Evolutionary conservation across 768 basidiomycete species (phyloP).

Genomic region (Rhodocollybia butyracea): DNA sequence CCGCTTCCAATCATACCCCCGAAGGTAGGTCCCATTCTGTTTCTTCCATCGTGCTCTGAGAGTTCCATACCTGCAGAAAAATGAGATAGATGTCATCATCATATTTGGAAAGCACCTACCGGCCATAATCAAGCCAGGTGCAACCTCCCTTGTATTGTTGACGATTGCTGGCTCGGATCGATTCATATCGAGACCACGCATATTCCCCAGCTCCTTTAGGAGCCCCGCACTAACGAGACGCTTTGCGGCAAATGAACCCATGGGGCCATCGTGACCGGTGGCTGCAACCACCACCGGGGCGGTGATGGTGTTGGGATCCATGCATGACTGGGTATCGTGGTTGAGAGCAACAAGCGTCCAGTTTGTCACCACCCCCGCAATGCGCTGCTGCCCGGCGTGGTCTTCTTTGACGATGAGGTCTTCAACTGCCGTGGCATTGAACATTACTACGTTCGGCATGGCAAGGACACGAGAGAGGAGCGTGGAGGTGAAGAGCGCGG

Average conservation of each 20-base stretch:
- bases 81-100: conserved; percentile 3
- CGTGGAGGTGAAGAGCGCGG: conserved; percentile 78
- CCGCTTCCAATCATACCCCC: conserved; percentile 80
- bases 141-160: conserved; percentile 72
- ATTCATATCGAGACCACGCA: conserved; percentile 80
- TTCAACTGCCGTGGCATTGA: conserved; percentile 81
- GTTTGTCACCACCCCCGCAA: conserved; percentile 50
- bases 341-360: conserved; percentile 51
- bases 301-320: conserved; percentile 82
- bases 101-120: conserved; percentile 37
- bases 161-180: conserved; percentile 81
- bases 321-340: conserved; percentile 77
- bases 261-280: conserved; percentile 75
- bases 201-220: conserved; percentile 71
- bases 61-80: conserved; percentile 67
- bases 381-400: conserved; percentile 46
- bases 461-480: conserved; percentile 68
- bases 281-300: conserved; percentile 70
- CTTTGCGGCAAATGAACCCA: conserved; percentile 82
- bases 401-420: conserved; percentile 71
- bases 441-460: conserved; percentile 66
- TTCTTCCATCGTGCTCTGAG: conserved; percentile 75
- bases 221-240: conserved; percentile 74
- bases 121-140: conserved; percentile 71
- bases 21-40: conserved; percentile 78